phyloP scores from a whole-genome alignment of 192 early-diverging fungal genomes.

The Dimargaris xerosporica region DNA sequence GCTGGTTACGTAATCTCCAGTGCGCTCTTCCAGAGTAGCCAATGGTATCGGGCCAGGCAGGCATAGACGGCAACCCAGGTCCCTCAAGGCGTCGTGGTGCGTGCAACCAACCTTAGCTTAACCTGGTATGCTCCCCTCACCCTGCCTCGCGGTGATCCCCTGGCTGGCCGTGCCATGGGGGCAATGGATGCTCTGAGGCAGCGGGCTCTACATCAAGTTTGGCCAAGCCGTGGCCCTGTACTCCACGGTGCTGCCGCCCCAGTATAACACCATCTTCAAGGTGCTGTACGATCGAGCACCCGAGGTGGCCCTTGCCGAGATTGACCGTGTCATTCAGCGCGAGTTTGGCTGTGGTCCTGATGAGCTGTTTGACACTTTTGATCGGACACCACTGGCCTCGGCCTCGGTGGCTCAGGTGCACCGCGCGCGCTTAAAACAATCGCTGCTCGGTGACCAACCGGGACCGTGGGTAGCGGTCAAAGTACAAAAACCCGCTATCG shows the following conservation, averaged over 20 bases:
- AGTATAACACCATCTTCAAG: slow-evolving; percentile 41
- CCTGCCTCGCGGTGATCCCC: no score
- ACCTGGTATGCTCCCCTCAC: no score
- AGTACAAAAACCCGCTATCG: slow-evolving; percentile 83
- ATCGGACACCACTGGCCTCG: slow-evolving; percentile 50
- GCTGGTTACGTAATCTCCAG: no score
- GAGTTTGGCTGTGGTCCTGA: slow-evolving; percentile 46
- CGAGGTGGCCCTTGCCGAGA: slow-evolving; percentile 39
- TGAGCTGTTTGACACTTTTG: slow-evolving; percentile 59
- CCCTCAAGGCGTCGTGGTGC: no score
- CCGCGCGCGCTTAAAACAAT: slow-evolving; percentile 33
- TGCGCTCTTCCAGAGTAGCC: no score
- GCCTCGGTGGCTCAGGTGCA: slow-evolving; percentile 96
- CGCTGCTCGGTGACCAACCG: slow-evolving; percentile 38
- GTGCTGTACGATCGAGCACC: slow-evolving; percentile 73
- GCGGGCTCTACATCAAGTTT: slow-evolving; percentile 81
- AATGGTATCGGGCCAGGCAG: no score
- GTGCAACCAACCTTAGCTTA: no score
- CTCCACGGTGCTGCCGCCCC: slow-evolving; percentile 41
- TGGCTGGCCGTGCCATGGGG: no score
- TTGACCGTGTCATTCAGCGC: slow-evolving; percentile 45
- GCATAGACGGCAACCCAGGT: no score
- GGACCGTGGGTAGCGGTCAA: slow-evolving; percentile 63
- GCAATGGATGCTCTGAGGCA: not conserved
- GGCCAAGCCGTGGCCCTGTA: slow-evolving; percentile 62